phyloP scores from a whole-genome alignment of 2,329 filamentous ascomycete species.

The Apiospora aurea region DNA sequence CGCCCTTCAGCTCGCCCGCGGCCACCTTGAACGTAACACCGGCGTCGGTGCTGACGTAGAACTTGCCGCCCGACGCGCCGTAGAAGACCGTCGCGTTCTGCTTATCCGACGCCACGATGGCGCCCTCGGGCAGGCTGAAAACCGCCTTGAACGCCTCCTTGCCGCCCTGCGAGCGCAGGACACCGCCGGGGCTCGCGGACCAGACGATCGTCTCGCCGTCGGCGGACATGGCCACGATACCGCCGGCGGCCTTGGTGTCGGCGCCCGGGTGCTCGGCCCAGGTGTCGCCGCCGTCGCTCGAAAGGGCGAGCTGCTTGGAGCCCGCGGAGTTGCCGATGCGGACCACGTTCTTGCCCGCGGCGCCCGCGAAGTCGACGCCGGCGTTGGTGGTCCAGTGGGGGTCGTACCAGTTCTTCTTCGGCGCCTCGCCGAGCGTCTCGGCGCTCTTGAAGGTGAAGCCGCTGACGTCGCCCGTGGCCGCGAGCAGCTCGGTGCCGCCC shows the following conservation, averaged over 20 bases:
- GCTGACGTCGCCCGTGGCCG: constrained; percentile 58
- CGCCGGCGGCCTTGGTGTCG: constrained; percentile 50
- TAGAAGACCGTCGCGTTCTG: constrained; percentile 60
- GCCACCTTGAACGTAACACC: constrained; percentile 54
- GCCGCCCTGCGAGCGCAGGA: constrained; percentile 50
- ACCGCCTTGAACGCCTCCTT: constrained; percentile 50
- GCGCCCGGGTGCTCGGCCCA: constrained; percentile 58
- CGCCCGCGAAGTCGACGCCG: constrained; percentile 58
- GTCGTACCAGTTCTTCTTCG: constrained; percentile 52
- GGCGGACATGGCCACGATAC: constrained; percentile 58
- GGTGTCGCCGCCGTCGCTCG: constrained; percentile 56
- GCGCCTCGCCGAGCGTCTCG: constrained; percentile 49
- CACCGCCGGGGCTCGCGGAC: constrained; percentile 50
- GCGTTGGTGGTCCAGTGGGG: constrained; percentile 55
- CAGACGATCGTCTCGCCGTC: constrained; percentile 57
- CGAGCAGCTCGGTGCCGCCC: constrained; percentile 58
- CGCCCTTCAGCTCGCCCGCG: constrained; percentile 44
- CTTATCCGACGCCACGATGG: constrained; percentile 62
- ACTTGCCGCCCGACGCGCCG: constrained; percentile 51
- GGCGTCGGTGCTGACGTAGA: constrained; percentile 60
- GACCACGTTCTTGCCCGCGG: constrained; percentile 53
- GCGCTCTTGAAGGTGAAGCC: constrained; percentile 56
- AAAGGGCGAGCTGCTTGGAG: constrained; percentile 54
- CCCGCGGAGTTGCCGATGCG: constrained; percentile 56
- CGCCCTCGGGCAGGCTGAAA: constrained; percentile 50